Conservation (phyloP, 2,329 filamentous ascomycete species). For the Ceratocystiopsis brevicomis region DNA sequence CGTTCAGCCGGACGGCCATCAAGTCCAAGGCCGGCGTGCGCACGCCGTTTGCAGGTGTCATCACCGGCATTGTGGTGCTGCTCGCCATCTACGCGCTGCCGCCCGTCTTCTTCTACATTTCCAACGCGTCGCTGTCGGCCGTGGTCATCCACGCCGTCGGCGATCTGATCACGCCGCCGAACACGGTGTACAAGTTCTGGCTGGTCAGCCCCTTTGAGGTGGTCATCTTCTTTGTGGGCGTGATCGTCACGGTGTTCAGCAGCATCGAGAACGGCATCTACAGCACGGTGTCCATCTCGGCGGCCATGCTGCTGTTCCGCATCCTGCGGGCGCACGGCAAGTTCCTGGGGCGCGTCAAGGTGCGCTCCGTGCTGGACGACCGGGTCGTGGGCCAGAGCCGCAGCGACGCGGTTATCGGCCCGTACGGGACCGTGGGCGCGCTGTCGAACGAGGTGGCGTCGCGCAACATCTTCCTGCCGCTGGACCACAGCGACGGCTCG, state of each 20-base stretch:
- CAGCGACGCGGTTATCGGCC: conserved; percentile 19
- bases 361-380: conserved; percentile 70
- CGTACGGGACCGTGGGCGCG: conserved; percentile 37
- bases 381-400: conserved; percentile 47
- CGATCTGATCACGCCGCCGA: conserved; percentile 73
- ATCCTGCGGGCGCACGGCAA: conserved; percentile 65
- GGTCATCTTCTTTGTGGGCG: conserved; percentile 80
- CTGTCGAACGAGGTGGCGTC: conserved; percentile 26
- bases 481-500: conserved; percentile 74
- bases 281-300: conserved; percentile 59
- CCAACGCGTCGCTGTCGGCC: conserved; percentile 48
- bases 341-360: conserved; percentile 65
- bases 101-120: conserved; percentile 66
- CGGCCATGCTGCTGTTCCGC: conserved; percentile 63
- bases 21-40: conserved; percentile 70
- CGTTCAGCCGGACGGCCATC: conserved; percentile 53
- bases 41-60: conserved; percentile 59
- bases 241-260: conserved; percentile 73
- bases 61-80: conserved; percentile 58
- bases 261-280: conserved; percentile 90
- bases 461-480: conserved; percentile 70
- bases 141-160: conserved; percentile 73
- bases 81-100: conserved; percentile 62
- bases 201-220: conserved; percentile 78
- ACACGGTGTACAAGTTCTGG: conserved; percentile 92